Base-by-base conservation (phyloP, 1,139 yeast species). In the Hemisphaericaspora xylanilytica region DNA sequence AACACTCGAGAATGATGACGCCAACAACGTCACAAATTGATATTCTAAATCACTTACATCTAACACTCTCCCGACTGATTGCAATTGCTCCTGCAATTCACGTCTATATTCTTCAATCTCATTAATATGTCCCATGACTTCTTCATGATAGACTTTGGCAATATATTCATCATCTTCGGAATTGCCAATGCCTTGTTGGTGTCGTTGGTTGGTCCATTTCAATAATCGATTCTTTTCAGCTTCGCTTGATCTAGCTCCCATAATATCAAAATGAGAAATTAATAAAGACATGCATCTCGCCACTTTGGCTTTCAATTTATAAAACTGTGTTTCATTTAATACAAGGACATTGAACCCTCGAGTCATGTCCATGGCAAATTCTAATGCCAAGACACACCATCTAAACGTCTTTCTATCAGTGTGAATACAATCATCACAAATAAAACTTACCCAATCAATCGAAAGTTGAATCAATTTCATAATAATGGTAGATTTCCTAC, bases 221-320 rank as follows among this genome's bases (percentile, higher is more conserved):
- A 71, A 69, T 62, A 70, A 65, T 53, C 71, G 70, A 49, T 67
- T 74, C 63, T 74, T 70, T 49, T 83, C 89, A 3, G 89, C 89
- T 44, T 87, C 94, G 55, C 85, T 85, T 5, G 96, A 85, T 53
- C 97, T 75, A 0, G 97, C 97, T 38, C 98, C 98, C 96, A 92
- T 92, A 41, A 92, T 89, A 64, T 92, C 98, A 56, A 92, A 92
- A 64, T 92, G 98, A 0, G 97, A 87, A 47, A 92, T 90, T 46
- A 92, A 72, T 39, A 92, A 68, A 1, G 97, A 82, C 94, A 92
- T 89, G 61, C 97, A 89, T 2, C 95, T 86, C 0, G 97, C 96
- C 32, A 92, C 96, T 56, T 88, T 89, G 40, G 80, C 74, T 50
- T 89, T 82, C 50, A 92, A 67, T 36, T 73, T 67, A 41, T 76